Evolutionary conservation across 495 filamentous ascomycete species (phyloP).

Genomic region (Hapsidospora chrysogenum): DNA sequence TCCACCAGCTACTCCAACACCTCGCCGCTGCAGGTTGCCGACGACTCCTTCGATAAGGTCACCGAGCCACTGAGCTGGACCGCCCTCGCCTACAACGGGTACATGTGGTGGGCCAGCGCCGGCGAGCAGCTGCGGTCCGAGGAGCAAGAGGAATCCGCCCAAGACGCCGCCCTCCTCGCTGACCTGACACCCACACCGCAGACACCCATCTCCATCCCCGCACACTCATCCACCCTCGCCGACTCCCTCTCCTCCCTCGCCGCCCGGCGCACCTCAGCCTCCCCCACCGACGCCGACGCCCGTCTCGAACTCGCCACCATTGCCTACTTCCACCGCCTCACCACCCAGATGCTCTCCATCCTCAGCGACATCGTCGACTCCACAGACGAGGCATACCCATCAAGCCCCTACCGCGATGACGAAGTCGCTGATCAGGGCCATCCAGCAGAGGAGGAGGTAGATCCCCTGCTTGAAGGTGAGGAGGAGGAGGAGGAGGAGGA

Average conservation of each 20-base stretch:
- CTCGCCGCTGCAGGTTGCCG: constrained; percentile 9
- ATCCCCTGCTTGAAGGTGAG: constrained; percentile 7
- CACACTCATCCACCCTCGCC: constrained; percentile 10
- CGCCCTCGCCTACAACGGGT: constrained; percentile 72
- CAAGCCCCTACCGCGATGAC: constrained; percentile 24
- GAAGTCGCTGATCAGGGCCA: not conserved
- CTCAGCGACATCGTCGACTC: constrained; percentile 53
- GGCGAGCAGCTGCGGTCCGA: constrained; percentile 57
- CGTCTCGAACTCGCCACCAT: constrained; percentile 57
- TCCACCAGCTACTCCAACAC: constrained; percentile 9
- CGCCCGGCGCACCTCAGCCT: constrained; percentile 8
- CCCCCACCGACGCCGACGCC: constrained; percentile 12
- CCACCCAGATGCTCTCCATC: constrained; percentile 49
- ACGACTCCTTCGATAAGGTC: constrained; percentile 25
- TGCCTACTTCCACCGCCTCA: constrained; percentile 83
- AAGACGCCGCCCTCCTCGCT: constrained; percentile 28
- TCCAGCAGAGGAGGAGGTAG: constrained; percentile 13
- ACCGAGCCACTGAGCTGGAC: constrained; percentile 78
- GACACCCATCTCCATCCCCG: constrained; percentile 11
- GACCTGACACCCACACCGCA: constrained; percentile 20
- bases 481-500: constrained; percentile 15
- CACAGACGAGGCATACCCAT: constrained; percentile 31
- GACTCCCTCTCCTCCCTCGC: constrained; percentile 23
- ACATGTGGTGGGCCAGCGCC: constrained; percentile 98
- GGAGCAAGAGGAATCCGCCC: constrained; percentile 28